phyloP scores from a whole-genome alignment of 75 land plant genomes.

The Isoetes taiwanensis region DNA sequence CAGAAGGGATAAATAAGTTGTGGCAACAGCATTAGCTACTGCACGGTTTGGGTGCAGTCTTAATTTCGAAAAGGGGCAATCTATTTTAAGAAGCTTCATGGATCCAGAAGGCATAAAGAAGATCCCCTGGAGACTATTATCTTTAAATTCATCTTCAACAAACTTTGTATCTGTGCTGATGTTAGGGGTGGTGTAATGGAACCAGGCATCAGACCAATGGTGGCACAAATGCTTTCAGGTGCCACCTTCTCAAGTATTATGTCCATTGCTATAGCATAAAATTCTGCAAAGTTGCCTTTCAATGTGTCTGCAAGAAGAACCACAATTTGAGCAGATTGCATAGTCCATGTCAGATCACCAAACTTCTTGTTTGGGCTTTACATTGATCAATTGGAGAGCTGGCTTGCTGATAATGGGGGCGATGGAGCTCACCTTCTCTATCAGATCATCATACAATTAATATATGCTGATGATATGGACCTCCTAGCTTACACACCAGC shows the following conservation, averaged over 20 bases:
- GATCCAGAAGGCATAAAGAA: conserved; percentile 51
- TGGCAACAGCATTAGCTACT: conserved; percentile 57
- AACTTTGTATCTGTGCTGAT: conserved; percentile 41
- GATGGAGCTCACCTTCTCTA: too few relatives aligned
- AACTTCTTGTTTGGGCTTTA: too few relatives aligned
- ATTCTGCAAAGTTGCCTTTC: conserved; percentile 50
- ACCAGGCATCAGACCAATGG: too few relatives aligned
- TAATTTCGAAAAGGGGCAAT: conserved; percentile 49
- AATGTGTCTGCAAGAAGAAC: conserved; percentile 65
- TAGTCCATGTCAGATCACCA: conserved; percentile 59
- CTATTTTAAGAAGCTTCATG: conserved; percentile 38
- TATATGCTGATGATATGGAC: too few relatives aligned
- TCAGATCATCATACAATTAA: too few relatives aligned
- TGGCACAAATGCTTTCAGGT: background rate
- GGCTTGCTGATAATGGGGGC: too few relatives aligned
- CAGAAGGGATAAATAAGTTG: conserved; percentile 72
- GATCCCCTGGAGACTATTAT: conserved; percentile 51
- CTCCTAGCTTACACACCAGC: too few relatives aligned
- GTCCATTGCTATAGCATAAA: conserved; percentile 41
- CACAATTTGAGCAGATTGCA: conserved; percentile 56
- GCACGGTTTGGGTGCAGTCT: conserved; percentile 83
- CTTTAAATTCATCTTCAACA: conserved; percentile 69
- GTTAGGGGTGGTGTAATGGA: too few relatives aligned
- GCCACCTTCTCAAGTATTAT: conserved; percentile 46
- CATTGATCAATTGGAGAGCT: too few relatives aligned